Evolutionary conservation across 202 grass and related monocot genomes (phyloP).

Genomic region (Carex sylvatica): DNA sequence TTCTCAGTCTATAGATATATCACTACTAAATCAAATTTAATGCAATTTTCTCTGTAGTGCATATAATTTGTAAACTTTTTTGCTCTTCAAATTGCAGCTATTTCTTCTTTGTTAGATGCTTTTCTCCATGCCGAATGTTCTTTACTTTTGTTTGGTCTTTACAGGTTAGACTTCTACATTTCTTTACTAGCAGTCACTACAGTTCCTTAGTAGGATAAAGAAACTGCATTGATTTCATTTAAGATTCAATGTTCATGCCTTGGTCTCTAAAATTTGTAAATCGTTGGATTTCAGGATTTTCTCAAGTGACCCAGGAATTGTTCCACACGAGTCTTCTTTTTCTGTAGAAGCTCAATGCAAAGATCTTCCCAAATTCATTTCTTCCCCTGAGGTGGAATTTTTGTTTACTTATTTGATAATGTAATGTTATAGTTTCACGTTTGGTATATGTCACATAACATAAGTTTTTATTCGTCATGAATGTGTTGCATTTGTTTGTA

Average conservation of each 20-base stretch:
- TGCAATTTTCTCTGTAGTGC: neutral
- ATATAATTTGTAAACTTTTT: neutral
- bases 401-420: slow-evolving; percentile 21
- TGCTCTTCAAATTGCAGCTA: slow-evolving; percentile 52
- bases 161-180: slow-evolving; percentile 49
- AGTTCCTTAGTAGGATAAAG: neutral
- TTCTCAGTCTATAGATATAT: neutral
- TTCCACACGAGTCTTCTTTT: slow-evolving; percentile 66
- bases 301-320: slow-evolving; percentile 80
- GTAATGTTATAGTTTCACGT: slow-evolving; percentile 16
- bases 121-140: slow-evolving; percentile 88
- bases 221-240: neutral
- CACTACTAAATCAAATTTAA: neutral
- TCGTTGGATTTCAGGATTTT: slow-evolving; percentile 67
- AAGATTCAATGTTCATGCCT: neutral
- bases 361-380: slow-evolving; percentile 55
- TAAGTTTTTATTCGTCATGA: neutral
- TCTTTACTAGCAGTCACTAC: neutral
- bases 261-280: slow-evolving; percentile 12
- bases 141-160: slow-evolving; percentile 84
- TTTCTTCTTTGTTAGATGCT: slow-evolving; percentile 77
- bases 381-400: slow-evolving; percentile 49
- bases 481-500: slow-evolving; percentile 14
- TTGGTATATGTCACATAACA: slow-evolving; percentile 20
- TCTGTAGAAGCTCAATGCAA: slow-evolving; percentile 59